Conservation (phyloP, 179 eudicot species). For the Actinidia chinensis region DNA sequence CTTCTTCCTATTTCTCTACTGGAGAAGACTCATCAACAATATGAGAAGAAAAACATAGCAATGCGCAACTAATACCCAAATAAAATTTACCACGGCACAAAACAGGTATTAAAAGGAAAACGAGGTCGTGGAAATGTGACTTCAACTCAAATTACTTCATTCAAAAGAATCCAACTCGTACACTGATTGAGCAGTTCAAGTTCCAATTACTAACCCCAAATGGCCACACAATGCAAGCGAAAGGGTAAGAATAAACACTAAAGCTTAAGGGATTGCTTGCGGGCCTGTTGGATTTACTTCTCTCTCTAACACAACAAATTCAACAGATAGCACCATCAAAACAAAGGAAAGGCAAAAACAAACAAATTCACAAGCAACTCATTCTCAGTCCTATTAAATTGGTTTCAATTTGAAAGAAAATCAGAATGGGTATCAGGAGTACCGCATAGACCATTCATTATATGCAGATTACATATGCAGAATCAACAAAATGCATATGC, state of each 20-base stretch:
- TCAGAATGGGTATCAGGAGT: neutral
- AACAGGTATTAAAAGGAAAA: slow-evolving; percentile 2
- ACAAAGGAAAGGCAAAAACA: neutral
- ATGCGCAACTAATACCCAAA: neutral
- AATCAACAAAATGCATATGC: neutral
- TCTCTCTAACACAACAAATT: neutral
- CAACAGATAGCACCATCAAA: neutral
- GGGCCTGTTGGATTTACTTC: neutral
- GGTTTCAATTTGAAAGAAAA: neutral
- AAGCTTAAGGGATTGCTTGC: neutral
- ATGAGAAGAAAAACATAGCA: neutral
- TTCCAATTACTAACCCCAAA: neutral
- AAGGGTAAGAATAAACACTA: neutral
- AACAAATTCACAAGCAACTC: neutral
- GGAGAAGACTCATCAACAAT: neutral
- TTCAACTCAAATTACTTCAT: neutral
- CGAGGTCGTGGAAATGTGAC: neutral
- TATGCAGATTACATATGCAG: neutral
- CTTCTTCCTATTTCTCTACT: neutral
- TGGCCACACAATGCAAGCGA: neutral
- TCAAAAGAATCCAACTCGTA: neutral
- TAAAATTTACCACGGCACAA: neutral
- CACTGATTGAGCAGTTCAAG: neutral
- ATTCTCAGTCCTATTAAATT: slow-evolving; percentile 5
- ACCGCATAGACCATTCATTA: neutral